Evolutionary conservation across 371 early-diverging fungal species (phyloP).

Genomic region (Rhizopus arrhizus): DNA sequence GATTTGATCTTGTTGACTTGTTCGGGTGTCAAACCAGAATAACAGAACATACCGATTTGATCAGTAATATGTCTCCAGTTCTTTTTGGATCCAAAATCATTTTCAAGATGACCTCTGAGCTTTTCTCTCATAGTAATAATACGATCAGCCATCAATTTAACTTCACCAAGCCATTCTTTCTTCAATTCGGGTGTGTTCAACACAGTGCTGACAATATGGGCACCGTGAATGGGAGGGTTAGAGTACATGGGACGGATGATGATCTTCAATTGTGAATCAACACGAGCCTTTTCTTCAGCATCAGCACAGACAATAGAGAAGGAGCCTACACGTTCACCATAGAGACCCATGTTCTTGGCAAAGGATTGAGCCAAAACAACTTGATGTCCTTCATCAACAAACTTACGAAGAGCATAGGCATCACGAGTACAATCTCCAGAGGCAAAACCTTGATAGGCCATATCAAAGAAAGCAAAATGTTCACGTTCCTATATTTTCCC

Average conservation of each 20-base stretch:
- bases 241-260: conserved; percentile 97
- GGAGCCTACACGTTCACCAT: conserved; percentile 98
- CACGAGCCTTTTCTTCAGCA: conserved; percentile 80
- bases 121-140: conserved; percentile 90
- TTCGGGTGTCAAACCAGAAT: conserved; percentile 91
- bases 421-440: conserved; percentile 90
- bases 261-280: conserved; percentile 94
- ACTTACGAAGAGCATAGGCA: conserved; percentile 94
- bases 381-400: conserved; percentile 79
- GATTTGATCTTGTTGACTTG: conserved; percentile 83
- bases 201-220: conserved; percentile 90
- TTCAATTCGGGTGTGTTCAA: conserved; percentile 78
- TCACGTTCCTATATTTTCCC: conserved; percentile 57
- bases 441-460: conserved; percentile 99
- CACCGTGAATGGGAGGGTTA: conserved; percentile 95
- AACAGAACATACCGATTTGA: conserved; percentile 99
- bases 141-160: conserved; percentile 96
- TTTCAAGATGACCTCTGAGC: conserved; percentile 80
- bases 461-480: conserved; percentile 95
- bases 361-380: conserved; percentile 93
- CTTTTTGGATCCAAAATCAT: conserved; percentile 77
- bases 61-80: conserved; percentile 94
- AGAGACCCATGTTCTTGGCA: conserved; percentile 99
- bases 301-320: conserved; percentile 85
- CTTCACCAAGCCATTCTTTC: conserved; percentile 89